Evolutionary conservation across 306 rosid genomes (phyloP).

Genomic region (Rosa multiflora): DNA sequence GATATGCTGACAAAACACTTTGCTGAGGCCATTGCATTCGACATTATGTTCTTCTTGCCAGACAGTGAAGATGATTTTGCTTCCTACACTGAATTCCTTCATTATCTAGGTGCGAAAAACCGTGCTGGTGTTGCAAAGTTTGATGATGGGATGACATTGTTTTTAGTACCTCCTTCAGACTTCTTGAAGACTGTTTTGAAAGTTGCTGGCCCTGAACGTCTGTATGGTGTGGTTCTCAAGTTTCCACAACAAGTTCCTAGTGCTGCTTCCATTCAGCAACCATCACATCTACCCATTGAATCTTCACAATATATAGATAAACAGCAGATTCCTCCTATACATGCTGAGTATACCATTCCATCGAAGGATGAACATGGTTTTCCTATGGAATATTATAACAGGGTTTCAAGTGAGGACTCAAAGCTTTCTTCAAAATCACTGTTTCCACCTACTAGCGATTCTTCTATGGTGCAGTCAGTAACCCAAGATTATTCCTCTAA

Average conservation of each 20-base stretch:
- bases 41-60: slow-evolving; percentile 91
- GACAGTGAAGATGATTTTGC: slow-evolving; percentile 98
- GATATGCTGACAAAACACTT: slow-evolving; percentile 89
- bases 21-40: slow-evolving; percentile 90
- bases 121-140: slow-evolving; percentile 99
- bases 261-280: slow-evolving; percentile 51
- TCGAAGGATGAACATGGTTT: slow-evolving; percentile 59
- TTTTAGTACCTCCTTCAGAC: slow-evolving; percentile 97
- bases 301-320: slow-evolving; percentile 60
- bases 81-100: slow-evolving; percentile 98
- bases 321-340: slow-evolving; percentile 61
- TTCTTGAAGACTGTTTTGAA: slow-evolving; percentile 82
- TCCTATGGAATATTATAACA: slow-evolving; percentile 53
- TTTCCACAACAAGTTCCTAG: slow-evolving; percentile 62
- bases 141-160: slow-evolving; percentile 81
- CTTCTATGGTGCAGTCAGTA: slow-evolving; percentile 53
- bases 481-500: slow-evolving; percentile 51
- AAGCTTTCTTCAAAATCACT: slow-evolving; percentile 53
- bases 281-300: slow-evolving; percentile 49
- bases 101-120: slow-evolving; percentile 79
- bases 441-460: slow-evolving; percentile 49
- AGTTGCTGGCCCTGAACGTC: slow-evolving; percentile 90
- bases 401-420: slow-evolving; percentile 60
- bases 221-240: slow-evolving; percentile 96
- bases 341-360: slow-evolving; percentile 55